These are phyloP conservation scores for Ophiocordyceps robertsii DNA, from an alignment of 2,329 filamentous ascomycete species.

Conservation along the genomic window DNA sequence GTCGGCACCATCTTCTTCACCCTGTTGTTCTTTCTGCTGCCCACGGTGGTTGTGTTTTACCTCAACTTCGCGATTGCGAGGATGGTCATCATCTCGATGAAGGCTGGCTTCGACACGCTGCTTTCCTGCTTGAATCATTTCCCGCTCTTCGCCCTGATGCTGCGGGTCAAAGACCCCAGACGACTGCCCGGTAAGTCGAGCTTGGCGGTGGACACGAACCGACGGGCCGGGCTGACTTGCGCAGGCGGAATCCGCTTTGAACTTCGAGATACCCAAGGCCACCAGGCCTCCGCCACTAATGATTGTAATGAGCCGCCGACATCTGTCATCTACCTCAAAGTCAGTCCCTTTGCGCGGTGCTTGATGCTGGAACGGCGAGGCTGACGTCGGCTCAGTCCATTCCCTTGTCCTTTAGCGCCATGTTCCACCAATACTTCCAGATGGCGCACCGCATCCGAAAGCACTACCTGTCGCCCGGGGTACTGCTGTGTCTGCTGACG, in stretches of 20 bases:
- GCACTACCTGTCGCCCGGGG: slow-evolving; percentile 83
- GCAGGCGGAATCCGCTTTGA: slow-evolving; percentile 68
- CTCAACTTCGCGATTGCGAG: slow-evolving; percentile 87
- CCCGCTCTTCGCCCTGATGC: slow-evolving; percentile 91
- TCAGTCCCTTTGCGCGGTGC: slow-evolving; percentile 23
- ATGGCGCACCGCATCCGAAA: slow-evolving; percentile 84
- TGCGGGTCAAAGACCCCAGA: slow-evolving; percentile 82
- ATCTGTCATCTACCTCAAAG: slow-evolving; percentile 79
- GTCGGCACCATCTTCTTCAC: slow-evolving; percentile 96
- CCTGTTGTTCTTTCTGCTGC: slow-evolving; percentile 83
- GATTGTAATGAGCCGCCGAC: slow-evolving; percentile 42
- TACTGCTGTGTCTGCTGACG: slow-evolving; percentile 76
- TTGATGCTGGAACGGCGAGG: neutral
- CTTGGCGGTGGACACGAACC: neutral
- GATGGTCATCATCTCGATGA: slow-evolving; percentile 89
- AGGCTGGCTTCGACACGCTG: slow-evolving; percentile 80
- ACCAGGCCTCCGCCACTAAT: slow-evolving; percentile 25
- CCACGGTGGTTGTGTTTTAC: slow-evolving; percentile 93
- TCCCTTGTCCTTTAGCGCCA: slow-evolving; percentile 77
- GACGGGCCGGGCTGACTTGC: slow-evolving; percentile 3
- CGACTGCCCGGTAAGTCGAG: slow-evolving; percentile 60
- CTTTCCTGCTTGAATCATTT: slow-evolving; percentile 96
- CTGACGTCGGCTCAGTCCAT: slow-evolving; percentile 47
- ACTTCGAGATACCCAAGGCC: slow-evolving; percentile 57
- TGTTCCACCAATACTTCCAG: slow-evolving; percentile 96